Base-by-base conservation (phyloP, 2,329 filamentous ascomycete genomes). In the Chaetomium olivaceum region DNA sequence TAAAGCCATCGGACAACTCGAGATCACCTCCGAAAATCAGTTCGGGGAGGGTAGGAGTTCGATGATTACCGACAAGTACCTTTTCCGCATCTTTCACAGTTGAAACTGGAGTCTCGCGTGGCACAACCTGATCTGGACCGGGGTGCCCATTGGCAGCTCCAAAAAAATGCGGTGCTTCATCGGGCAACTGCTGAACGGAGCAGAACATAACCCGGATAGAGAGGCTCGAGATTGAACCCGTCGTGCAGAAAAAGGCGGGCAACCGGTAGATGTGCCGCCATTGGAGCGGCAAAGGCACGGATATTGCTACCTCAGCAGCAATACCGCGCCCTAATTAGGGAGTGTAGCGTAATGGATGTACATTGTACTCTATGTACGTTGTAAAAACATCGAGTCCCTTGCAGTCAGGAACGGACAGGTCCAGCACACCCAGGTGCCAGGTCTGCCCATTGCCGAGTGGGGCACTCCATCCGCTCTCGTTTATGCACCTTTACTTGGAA, bases 241-340 rank as follows among this genome's bases (percentile, higher is more conserved):
- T 46, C 46, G 59, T 25, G 55, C 43, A 52, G 43, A 19, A 16
- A n/a, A 19, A 43, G 6, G 39, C 16, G 36, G 25, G 55, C 19
- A 23, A 16, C 29, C 29, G 48, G 31, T 14, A n/a, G 31, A 25
- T 25, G 58, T 39, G 43, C 25, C 39, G 59, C 39, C 51, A 68
- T 68, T 68, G 67, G 67, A 27, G 67, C 67, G 67, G 64, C 54
- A 68, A 65, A 52, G 56, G 11, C 16, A 16, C 25, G 58, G 56
- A 68, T 65, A 65, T 62, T 65, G 59, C 62, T 12, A 58, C 64
- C 27, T 55, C 46, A 31, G 29, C 43, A 14, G 23, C 50, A 55
- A n/a, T 54, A 19, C 36, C 50, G 48, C 29, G n/a, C 27, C 19
- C 19, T 19, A 25, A 33, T 25, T 52, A 29, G 27, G 27, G 27